Evolutionary conservation across 1,284 basidiomycete species (phyloP), one percentile per base, ranked within the genome.

Genomic region (Stygiomarasmius scandens): DNA sequence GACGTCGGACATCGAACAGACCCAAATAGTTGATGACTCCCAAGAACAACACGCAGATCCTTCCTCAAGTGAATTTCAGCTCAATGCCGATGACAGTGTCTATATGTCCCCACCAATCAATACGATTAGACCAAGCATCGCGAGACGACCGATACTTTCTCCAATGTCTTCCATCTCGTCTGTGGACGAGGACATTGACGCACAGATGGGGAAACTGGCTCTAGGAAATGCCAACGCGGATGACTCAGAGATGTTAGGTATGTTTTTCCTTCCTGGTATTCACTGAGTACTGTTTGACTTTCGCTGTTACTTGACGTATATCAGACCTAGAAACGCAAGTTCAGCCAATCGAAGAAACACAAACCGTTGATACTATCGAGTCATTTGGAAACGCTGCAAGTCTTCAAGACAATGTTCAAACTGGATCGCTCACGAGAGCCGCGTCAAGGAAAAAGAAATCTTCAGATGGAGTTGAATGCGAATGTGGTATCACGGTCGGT

Each of bases 401-500:
- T 16, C 20, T 49, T 24, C 45, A 14, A 27, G 22, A 38, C 29
- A 6, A 24, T 32, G 24, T 36, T 32, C 55, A 11, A 14, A 8
- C 32, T 34, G 32, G 14, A 34, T 8, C 32, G 19, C 55, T 54
- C 44, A 19, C 16, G 52, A 12, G 61, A 58, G 16, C 63, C 52
- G 32, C 61, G 56, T 34, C 56, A 46, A 29, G 32, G 52, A 47
- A 59, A 61, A 38, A 58, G 36, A 48, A 36, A 34, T 22, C 23
- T 3, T 47, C 62, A 49, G 53, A 61, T 43, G 56, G 52, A 44
- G 58, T 65, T 45, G 70, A 84, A 19, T 92, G 89, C 64, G 85
- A 87, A 64, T 92, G 89, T 64, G 85, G 81, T 12, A 77, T 88
- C 54, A 61, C 63, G 54, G 90, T 89, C 63, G 51, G 76, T 57